Evolutionary conservation across 225 moss, liverwort and hornwort species (phyloP).

Genomic region (Straminergon stramineum): DNA sequence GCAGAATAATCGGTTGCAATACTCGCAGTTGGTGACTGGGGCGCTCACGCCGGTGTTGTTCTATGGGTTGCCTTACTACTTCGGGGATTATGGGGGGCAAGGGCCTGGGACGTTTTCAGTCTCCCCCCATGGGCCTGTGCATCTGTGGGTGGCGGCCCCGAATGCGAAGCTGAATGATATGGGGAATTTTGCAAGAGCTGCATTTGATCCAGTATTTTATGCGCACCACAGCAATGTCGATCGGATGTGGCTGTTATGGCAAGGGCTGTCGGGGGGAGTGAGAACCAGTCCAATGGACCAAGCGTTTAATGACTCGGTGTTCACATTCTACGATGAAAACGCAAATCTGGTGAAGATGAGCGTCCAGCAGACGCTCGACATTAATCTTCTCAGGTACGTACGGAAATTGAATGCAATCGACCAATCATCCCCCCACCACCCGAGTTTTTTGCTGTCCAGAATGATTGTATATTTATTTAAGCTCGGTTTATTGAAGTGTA

Average conservation of each 20-base stretch:
- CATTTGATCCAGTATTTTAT: background rate
- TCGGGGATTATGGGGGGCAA: background rate
- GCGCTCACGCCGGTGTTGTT: background rate
- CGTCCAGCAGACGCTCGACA: background rate
- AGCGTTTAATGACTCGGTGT: background rate
- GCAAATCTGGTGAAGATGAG: background rate
- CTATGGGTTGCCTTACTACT: slow-evolving; percentile 1
- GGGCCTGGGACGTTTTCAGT: slow-evolving; percentile 3
- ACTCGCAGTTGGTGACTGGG: background rate
- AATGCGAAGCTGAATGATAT: background rate
- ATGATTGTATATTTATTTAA: too few species aligned
- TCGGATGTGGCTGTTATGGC: slow-evolving; percentile 11
- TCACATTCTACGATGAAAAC: background rate
- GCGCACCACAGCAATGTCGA: background rate
- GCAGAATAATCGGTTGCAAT: background rate
- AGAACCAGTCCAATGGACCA: background rate
- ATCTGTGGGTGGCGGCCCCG: background rate
- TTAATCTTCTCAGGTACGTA: background rate
- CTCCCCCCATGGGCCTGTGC: background rate
- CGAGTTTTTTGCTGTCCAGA: background rate
- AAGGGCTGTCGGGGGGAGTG: background rate
- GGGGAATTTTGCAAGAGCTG: background rate
- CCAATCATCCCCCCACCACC: too few species aligned
- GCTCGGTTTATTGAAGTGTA: too few species aligned
- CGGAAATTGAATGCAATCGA: background rate